A percentile compares a stretch with the other conserved stretches of the same genome.
Conservation (phyloP, 345 rosid genomes). For the Boechera divaricarpa region DNA sequence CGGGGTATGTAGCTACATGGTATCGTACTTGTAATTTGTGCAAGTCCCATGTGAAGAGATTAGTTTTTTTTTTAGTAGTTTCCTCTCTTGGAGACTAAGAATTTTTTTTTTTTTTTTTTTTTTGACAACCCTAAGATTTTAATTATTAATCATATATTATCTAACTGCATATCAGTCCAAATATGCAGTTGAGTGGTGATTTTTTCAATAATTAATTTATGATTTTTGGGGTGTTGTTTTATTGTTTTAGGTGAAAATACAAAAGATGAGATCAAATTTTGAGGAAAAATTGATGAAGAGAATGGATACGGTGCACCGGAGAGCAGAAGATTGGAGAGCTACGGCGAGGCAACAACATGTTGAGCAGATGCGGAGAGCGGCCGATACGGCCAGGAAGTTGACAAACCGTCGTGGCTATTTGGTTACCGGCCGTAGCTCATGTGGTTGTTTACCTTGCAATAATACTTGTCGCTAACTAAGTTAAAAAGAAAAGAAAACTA, state of each 20-base stretch:
- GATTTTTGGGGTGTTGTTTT: neutral
- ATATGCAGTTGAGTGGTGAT: neutral
- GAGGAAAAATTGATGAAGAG: conserved; percentile 93
- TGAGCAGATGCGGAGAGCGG: conserved; percentile 63
- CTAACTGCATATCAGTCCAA: conserved; percentile 10
- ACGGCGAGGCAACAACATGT: conserved; percentile 67
- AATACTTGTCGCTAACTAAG: conserved; percentile 29
- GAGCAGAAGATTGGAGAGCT: conserved; percentile 84
- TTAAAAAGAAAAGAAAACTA: neutral
- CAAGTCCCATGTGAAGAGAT: conserved; percentile 37
- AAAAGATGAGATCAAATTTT: conserved; percentile 82
- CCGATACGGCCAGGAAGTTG: conserved; percentile 54
- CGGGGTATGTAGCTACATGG: neutral
- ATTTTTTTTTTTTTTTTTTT: neutral
- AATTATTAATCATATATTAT: neutral
- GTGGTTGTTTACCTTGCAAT: conserved; percentile 80
- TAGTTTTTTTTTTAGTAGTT: neutral
- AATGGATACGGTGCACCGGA: conserved; percentile 71
- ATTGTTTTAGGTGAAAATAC: conserved; percentile 74
- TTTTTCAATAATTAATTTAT: neutral
- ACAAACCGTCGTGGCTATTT: conserved; percentile 47
- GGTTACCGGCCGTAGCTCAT: conserved; percentile 54
- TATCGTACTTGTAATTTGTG: conserved; percentile 44
- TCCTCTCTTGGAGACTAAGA: conserved; percentile 14
- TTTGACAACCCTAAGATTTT: too few species aligned